These are phyloP conservation scores for Lagenidium giganteum DNA, from an alignment of 352 stramenopile species.

Conservation along the genomic window DNA sequence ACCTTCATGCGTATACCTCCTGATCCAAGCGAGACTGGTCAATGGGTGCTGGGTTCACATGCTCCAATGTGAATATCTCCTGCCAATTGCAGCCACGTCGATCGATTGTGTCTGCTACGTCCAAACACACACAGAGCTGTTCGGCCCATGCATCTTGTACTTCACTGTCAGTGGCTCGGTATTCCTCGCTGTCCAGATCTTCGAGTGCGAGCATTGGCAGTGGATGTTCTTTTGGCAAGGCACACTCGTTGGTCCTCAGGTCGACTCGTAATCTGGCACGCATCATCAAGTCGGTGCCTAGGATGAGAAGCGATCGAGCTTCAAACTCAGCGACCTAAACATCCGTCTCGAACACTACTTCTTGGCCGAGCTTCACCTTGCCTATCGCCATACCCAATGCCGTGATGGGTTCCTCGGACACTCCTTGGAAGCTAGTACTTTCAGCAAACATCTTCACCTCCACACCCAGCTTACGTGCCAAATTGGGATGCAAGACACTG, in stretches of 20 bases:
- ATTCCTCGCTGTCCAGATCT: background rate
- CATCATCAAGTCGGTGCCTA: constrained; percentile 16
- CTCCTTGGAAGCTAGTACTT: constrained; percentile 8
- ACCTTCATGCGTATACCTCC: no score
- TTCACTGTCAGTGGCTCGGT: background rate
- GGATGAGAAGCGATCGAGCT: constrained; percentile 11
- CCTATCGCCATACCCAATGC: constrained; percentile 2
- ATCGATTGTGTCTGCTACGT: no score
- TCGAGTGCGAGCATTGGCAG: background rate
- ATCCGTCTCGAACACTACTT: constrained; percentile 12
- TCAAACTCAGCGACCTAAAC: constrained; percentile 17
- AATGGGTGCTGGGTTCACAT: no score
- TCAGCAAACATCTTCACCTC: constrained; percentile 9
- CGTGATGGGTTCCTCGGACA: constrained; percentile 4
- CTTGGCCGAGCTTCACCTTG: constrained; percentile 7
- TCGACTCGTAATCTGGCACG: constrained; percentile 1
- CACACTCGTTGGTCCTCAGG: constrained; percentile 3
- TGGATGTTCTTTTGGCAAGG: background rate
- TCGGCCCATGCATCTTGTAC: no score
- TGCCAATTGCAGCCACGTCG: no score
- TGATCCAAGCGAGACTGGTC: no score
- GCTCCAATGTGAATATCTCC: no score
- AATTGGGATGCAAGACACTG: constrained; percentile 7
- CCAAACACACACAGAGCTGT: no score
- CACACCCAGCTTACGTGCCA: constrained; percentile 11